phyloP scores from a whole-genome alignment of 2,329 filamentous ascomycete genomes.

The Elsinoe perseae region DNA sequence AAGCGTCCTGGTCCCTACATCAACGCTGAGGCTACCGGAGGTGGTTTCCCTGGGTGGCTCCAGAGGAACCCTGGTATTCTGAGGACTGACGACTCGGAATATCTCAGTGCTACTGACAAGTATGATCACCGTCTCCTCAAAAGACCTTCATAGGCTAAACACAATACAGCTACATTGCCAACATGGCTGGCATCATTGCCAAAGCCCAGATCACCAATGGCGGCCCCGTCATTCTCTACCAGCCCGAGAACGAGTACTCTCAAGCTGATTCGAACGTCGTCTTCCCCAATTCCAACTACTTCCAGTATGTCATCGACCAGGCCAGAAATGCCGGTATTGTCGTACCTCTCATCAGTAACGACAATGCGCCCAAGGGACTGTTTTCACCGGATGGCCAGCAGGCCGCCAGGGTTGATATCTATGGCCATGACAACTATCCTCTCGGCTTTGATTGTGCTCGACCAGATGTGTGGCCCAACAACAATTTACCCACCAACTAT shows the following conservation, averaged over 20 bases:
- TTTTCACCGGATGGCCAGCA: conserved; percentile 55
- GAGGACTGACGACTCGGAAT: conserved; percentile 55
- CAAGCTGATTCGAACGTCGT: conserved; percentile 29
- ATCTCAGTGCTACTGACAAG: conserved; percentile 59
- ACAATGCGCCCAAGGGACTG: conserved; percentile 53
- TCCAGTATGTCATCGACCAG: conserved; percentile 63
- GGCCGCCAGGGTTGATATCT: conserved; percentile 53
- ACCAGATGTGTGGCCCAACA: conserved; percentile 53
- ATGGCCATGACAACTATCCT: conserved; percentile 42
- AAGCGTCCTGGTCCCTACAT: conserved; percentile 60
- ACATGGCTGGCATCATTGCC: conserved; percentile 60
- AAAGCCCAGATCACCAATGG: conserved; percentile 74
- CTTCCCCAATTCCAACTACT: conserved; percentile 63
- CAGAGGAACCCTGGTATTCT: conserved; percentile 58
- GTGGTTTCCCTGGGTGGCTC: conserved; percentile 75
- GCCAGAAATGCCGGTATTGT: conserved; percentile 60
- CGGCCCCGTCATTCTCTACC: conserved; percentile 68
- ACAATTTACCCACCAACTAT: conserved; percentile 50
- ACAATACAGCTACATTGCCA: conserved; percentile 44
- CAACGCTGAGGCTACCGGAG: conserved; percentile 68
- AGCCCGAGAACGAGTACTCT: conserved; percentile 77
- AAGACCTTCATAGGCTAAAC: conserved; percentile 19
- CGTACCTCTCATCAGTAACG: conserved; percentile 69
- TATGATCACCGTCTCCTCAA: conserved; percentile 29
- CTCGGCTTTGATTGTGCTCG: conserved; percentile 48